Percentiles rank a stretch among this genome's conserved stretches.
Evolutionary conservation across 352 stramenopile genomes (phyloP).

Genomic region (Phytophthora syringae): DNA sequence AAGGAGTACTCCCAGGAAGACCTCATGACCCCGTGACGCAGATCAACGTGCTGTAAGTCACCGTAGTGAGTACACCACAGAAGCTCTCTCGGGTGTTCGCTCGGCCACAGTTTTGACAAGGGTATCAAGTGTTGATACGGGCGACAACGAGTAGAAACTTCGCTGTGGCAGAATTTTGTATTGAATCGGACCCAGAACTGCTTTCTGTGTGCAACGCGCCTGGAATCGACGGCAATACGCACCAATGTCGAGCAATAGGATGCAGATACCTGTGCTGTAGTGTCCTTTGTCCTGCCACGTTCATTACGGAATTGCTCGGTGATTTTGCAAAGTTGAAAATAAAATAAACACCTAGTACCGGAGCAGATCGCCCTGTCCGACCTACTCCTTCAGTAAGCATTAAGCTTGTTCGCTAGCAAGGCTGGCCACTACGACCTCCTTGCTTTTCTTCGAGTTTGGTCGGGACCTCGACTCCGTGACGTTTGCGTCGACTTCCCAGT

Average conservation of each 20-base stretch:
- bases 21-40: slow-evolving; percentile 49
- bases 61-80: slow-evolving; percentile 20
- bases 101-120: slow-evolving; percentile 33
- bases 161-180: slow-evolving; percentile 22
- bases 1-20: slow-evolving; percentile 41
- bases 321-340: slow-evolving; percentile 25
- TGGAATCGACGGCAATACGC: slow-evolving; percentile 80
- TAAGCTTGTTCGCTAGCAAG: slow-evolving; percentile 29
- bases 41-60: slow-evolving; percentile 50
- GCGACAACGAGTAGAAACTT: slow-evolving; percentile 12
- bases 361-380: slow-evolving; percentile 3
- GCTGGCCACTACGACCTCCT: slow-evolving; percentile 27
- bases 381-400: slow-evolving; percentile 21
- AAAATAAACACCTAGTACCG: slow-evolving; percentile 32
- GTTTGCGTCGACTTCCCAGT: slow-evolving; percentile 30
- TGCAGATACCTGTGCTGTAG: too few species aligned
- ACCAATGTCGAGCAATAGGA: slow-evolving; percentile 16
- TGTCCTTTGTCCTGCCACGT: neutral
- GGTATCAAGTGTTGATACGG: slow-evolving; percentile 38
- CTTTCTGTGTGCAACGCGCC: slow-evolving; percentile 51
- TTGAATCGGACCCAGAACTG: slow-evolving; percentile 24
- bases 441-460: slow-evolving; percentile 34
- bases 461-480: slow-evolving; percentile 23
- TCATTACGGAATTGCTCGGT: slow-evolving; percentile 12
- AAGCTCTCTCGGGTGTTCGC: slow-evolving; percentile 19